Base-by-base conservation (phyloP, 352 stramenopile species). In the Globisporangium cylindrosporum region DNA sequence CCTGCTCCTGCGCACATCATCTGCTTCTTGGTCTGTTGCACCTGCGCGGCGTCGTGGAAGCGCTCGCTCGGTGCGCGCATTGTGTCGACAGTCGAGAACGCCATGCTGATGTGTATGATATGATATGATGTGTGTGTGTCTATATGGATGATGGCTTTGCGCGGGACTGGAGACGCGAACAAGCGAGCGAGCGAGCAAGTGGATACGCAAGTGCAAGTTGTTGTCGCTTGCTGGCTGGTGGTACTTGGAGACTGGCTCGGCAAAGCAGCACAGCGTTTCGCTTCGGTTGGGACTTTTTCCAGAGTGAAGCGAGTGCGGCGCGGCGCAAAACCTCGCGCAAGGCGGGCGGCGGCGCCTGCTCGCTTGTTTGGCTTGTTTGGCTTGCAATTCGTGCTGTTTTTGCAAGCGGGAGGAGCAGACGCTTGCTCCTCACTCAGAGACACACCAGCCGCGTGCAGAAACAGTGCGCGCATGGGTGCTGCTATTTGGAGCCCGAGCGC, bases 11-110 rank as follows among this genome's bases (percentile, higher is more conserved):
- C 43, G 18, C 43, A 51, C 43, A 51, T 51, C 43, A 22, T 20
- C 41, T 49, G 68, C 20, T 68, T 64, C 67, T 82, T 81, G 20
- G 66, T 41, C 38, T 59, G 38, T 10, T 69, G 56, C 22, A 49
- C 38, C 55, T 69, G 68, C 59, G 70, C 41, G 32, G 43, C 49
- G 48, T 67, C 56, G 24, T 70, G 63, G 32, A 72, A 66, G 46
- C 58, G 62, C 36, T 66, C 54, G 53, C 58, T 63, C 36, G 62
- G 53, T 14, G 58, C 62, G 62, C 73, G 74, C 65, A 85, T 63
- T 7, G 78, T 86, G 59, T 89, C 78, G 32, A 87, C 75, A 8
- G 75, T 74, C 34, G 78, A 80, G 60, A 84, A 87, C 38, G 80
- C 62, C 80, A 89, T 88, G 4, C 3, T 34, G 15, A n/a, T 49